phyloP scores from a whole-genome alignment of 805 yeast species.

The Starmerella scarabaei region DNA sequence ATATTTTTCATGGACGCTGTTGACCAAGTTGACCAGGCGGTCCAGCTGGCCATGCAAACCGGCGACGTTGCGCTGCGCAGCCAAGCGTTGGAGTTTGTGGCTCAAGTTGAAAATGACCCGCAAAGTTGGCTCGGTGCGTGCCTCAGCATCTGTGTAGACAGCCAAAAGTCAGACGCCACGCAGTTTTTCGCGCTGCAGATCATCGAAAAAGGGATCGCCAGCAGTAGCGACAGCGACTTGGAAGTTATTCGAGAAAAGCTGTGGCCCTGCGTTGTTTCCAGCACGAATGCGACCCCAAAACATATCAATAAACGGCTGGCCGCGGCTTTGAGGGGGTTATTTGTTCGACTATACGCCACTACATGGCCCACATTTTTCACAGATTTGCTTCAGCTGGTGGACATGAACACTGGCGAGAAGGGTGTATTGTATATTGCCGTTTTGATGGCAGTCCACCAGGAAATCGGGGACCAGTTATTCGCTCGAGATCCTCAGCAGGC shows the following conservation, averaged over 20 bases:
- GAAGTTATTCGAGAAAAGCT: constrained; percentile 36
- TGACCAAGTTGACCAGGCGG: constrained; percentile 77
- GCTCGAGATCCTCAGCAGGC: constrained; percentile 45
- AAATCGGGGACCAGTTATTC: constrained; percentile 85
- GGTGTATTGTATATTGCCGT: constrained; percentile 66
- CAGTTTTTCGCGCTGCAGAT: constrained; percentile 61
- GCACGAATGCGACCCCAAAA: constrained; percentile 27
- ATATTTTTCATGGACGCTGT: constrained; percentile 13
- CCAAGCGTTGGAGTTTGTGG: constrained; percentile 35
- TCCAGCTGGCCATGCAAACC: constrained; percentile 62
- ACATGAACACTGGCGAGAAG: constrained; percentile 30
- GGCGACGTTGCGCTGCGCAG: constrained; percentile 49
- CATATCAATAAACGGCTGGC: constrained; percentile 46
- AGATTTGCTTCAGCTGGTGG: constrained; percentile 33
- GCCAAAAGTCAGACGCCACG: constrained; percentile 37
- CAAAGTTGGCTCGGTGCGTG: constrained; percentile 37
- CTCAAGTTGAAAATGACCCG: constrained; percentile 32
- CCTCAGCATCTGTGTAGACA: constrained; percentile 30
- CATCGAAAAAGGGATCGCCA: constrained; percentile 34
- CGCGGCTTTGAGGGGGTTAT: constrained; percentile 41
- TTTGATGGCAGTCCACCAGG: constrained; percentile 64
- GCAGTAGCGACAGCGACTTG: constrained; percentile 36
- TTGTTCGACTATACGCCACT: constrained; percentile 36
- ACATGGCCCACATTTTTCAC: constrained; percentile 41
- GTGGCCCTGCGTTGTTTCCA: constrained; percentile 32